These are phyloP conservation scores for Wickerhamiella pararugosa DNA, from an alignment of 1,139 yeast species.

Conservation along the genomic window DNA sequence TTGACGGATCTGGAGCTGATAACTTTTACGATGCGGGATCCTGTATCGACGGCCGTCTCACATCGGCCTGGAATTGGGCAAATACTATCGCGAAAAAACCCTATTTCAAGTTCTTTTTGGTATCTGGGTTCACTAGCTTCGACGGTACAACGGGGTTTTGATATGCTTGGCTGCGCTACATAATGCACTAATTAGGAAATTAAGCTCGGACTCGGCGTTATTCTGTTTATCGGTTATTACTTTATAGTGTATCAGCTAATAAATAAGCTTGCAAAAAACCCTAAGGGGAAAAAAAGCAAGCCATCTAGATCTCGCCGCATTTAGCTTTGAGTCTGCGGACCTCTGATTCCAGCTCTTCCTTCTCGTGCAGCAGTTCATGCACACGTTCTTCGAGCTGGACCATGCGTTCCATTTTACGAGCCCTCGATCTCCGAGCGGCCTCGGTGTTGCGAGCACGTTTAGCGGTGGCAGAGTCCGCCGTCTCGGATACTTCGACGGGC, in stretches of 20 bases:
- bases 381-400: constrained; percentile 68
- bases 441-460: constrained; percentile 96
- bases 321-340: constrained; percentile 17
- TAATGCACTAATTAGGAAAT: no score
- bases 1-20: constrained; percentile 66
- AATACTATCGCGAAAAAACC: constrained; percentile 48
- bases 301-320: constrained; percentile 6
- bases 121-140: constrained; percentile 64
- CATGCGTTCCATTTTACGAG: constrained; percentile 91
- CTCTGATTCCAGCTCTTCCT: constrained; percentile 22
- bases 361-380: constrained; percentile 38
- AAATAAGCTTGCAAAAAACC: neutral
- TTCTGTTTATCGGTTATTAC: neutral
- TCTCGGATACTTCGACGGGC: constrained; percentile 44
- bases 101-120: constrained; percentile 45
- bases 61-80: constrained; percentile 72
- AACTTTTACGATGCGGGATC: constrained; percentile 68
- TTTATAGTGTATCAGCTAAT: neutral
- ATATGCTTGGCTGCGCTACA: neutral
- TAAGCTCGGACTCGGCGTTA: neutral
- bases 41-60: constrained; percentile 63
- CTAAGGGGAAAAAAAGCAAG: constrained; percentile 1
- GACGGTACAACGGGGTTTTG: constrained; percentile 48
- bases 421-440: constrained; percentile 94
- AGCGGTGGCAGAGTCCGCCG: constrained; percentile 41